phyloP scores from a whole-genome alignment of 2,329 filamentous ascomycete genomes.

The Septoria linicola region DNA sequence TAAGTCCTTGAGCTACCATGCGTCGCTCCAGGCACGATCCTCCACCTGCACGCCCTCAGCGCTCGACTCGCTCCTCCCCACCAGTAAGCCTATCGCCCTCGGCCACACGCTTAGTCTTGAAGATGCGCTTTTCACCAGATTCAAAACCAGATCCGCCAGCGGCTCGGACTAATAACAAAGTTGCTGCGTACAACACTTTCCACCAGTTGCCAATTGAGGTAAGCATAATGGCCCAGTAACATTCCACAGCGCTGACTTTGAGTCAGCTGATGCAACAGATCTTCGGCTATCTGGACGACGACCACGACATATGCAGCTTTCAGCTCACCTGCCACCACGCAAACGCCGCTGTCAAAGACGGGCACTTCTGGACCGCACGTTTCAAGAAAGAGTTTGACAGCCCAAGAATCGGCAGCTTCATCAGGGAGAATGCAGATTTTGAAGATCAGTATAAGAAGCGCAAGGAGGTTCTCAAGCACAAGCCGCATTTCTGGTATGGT shows the following conservation, averaged over 20 bases:
- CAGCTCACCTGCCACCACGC: slow-evolving; percentile 42
- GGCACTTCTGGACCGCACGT: slow-evolving; percentile 49
- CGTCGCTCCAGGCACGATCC: too few species aligned
- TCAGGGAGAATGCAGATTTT: slow-evolving; percentile 34
- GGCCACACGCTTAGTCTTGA: too few species aligned
- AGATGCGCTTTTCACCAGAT: too few species aligned
- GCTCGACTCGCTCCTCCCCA: too few species aligned
- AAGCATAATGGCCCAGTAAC: too few species aligned
- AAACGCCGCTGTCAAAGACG: slow-evolving; percentile 42
- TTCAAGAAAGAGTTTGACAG: slow-evolving; percentile 47
- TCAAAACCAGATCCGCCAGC: too few species aligned
- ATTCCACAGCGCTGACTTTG: too few species aligned
- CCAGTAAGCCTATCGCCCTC: too few species aligned
- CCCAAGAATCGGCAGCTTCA: slow-evolving; percentile 20
- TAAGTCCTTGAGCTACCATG: too few species aligned
- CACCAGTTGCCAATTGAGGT: slow-evolving; percentile 33
- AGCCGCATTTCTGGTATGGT: slow-evolving; percentile 1
- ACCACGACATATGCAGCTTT: slow-evolving; percentile 48
- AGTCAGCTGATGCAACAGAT: slow-evolving; percentile 45
- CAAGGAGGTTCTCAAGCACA: slow-evolving; percentile 30
- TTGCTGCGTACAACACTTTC: slow-evolving; percentile 21
- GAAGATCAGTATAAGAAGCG: slow-evolving; percentile 41
- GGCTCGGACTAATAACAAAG: background rate
- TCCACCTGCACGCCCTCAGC: too few species aligned
- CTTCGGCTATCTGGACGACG: slow-evolving; percentile 39